Evolutionary conservation across 768 basidiomycete genomes (phyloP).

Genomic region (Stropharia rugosoannulata): DNA sequence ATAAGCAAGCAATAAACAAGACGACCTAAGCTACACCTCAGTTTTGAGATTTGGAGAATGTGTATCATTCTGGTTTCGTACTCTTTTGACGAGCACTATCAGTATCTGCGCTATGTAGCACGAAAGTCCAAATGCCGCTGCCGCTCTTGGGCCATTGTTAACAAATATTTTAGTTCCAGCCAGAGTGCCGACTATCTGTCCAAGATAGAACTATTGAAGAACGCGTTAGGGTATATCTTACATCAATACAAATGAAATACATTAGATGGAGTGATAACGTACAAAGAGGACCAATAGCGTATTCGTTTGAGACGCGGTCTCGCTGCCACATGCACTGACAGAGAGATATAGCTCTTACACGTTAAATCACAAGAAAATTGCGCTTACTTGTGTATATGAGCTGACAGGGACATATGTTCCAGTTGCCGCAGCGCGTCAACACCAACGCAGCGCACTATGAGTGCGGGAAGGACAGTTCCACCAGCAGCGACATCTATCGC

Average conservation of each 20-base stretch:
- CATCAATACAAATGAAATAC: not conserved
- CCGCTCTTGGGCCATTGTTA: constrained; percentile 59
- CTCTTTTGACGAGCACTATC: constrained; percentile 57
- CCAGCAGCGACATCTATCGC: constrained; percentile 58
- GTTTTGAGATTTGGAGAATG: not conserved
- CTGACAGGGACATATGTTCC: constrained; percentile 56
- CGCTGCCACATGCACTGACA: constrained; percentile 17
- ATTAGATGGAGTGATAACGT: constrained; percentile 13
- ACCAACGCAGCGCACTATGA: constrained; percentile 59
- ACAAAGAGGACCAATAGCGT: constrained; percentile 64
- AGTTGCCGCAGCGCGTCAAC: constrained; percentile 61
- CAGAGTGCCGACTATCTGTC: constrained; percentile 71
- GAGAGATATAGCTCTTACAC: constrained; percentile 7
- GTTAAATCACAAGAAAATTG: not conserved
- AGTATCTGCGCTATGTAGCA: constrained; percentile 49
- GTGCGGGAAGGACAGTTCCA: constrained; percentile 56
- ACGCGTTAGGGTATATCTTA: not conserved
- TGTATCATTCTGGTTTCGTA: constrained; percentile 33
- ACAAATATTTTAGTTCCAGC: constrained; percentile 66
- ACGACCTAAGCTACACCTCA: not conserved
- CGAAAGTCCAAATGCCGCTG: constrained; percentile 52
- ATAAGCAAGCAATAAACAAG: not conserved
- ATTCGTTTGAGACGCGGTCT: constrained; percentile 57
- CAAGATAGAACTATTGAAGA: constrained; percentile 47
- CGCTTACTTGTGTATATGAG: constrained; percentile 46